Base-by-base conservation (phyloP, 768 basidiomycete species). In the Strobilomyces confusus region DNA sequence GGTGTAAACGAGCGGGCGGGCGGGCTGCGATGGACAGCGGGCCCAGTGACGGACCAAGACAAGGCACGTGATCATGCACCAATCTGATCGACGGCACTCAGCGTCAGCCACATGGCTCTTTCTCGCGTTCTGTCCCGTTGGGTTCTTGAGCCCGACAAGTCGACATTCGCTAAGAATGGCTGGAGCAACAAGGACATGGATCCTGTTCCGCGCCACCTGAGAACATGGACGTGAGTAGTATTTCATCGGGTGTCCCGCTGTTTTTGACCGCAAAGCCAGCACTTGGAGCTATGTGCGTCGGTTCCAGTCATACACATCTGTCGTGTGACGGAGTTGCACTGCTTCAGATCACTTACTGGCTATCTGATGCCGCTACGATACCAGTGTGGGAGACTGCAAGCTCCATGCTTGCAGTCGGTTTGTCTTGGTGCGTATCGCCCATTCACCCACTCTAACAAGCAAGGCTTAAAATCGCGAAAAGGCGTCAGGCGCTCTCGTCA, bases 121-220 rank as follows among this genome's bases (percentile, higher is more conserved):
- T 48, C 40, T 73, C 69, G 63, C 58, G 71, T 56, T 20, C 40
- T 29, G 4, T 72, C 75, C 12, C 60, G 63, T 23, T 83, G 80
- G 83, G 73, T 69, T 14, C 75, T 86, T 34, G 72, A 80, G 59
- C 75, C 79, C 11, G 75, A 77, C 48, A 66, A 75, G 37, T 76
- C 80, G 22, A 78, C 76, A 20, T 80, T 84, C 58, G 29, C 81
- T 76, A 9, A 76, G 63, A 45, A 77, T 75, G 60, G 76, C 65
- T 87, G 85, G 84, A 76, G 72, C 58, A 91, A 90, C 69, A 79
- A 80, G 60, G 87, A 88, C 62, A 87, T 89, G 82, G 87, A 88
- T 57, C 86, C 87, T 6, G 85, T 88, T 12, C 83, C 84, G 37
- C 76, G 70, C 1, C 67, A 80, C 23, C 62, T 75, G 48, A 72